Conservation (phyloP, 2,329 filamentous ascomycete genomes). For the Penicillium occitanis region DNA sequence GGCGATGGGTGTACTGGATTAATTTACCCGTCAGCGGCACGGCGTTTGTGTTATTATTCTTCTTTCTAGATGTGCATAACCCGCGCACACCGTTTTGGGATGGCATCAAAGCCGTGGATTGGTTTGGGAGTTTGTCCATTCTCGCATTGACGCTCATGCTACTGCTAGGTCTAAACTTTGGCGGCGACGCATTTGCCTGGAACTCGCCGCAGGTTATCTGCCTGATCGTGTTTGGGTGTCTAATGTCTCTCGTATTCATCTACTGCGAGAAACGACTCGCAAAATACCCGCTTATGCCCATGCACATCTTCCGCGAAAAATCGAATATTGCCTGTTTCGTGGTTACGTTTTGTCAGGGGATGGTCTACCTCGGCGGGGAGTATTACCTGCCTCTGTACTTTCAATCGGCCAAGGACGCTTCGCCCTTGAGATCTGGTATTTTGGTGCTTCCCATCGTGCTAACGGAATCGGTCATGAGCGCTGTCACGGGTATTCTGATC, state of each 20-base stretch:
- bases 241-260: slow-evolving; percentile 55
- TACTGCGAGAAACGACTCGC: slow-evolving; percentile 65
- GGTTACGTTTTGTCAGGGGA: slow-evolving; percentile 50
- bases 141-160: slow-evolving; percentile 54
- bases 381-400: slow-evolving; percentile 76
- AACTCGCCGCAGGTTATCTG: slow-evolving; percentile 56
- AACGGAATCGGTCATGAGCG: slow-evolving; percentile 46
- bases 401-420: slow-evolving; percentile 64
- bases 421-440: slow-evolving; percentile 58
- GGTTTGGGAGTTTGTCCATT: slow-evolving; percentile 54
- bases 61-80: slow-evolving; percentile 58
- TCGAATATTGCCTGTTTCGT: slow-evolving; percentile 60
- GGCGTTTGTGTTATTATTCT: slow-evolving; percentile 50
- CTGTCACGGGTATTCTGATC: slow-evolving; percentile 51
- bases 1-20: slow-evolving; percentile 59
- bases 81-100: slow-evolving; percentile 52
- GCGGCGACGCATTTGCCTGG: slow-evolving; percentile 53
- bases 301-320: slow-evolving; percentile 57
- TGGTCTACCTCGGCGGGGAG: slow-evolving; percentile 61
- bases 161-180: slow-evolving; percentile 56
- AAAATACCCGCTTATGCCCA: slow-evolving; percentile 66
- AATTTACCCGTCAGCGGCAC: slow-evolving; percentile 54
- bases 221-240: slow-evolving; percentile 52
- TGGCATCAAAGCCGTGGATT: slow-evolving; percentile 55
- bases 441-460: slow-evolving; percentile 63